phyloP scores from a whole-genome alignment of 345 rosid species.

The Gossypium raimondii region DNA sequence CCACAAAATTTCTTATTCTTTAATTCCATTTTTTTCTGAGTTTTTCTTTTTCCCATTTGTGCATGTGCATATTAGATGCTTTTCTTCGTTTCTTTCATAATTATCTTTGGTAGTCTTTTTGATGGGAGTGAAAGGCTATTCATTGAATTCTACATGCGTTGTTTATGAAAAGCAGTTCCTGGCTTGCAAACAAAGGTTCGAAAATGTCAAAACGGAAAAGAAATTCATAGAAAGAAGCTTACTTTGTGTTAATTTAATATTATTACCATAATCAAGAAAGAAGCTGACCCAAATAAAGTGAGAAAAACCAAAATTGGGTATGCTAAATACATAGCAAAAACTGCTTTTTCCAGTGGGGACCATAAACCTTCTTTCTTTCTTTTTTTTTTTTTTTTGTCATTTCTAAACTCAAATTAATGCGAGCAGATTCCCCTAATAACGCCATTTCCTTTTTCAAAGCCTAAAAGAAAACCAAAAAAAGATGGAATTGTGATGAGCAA shows the following conservation, averaged over 20 bases:
- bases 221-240: neutral
- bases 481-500: neutral
- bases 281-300: neutral
- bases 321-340: neutral
- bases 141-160: neutral
- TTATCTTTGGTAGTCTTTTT: neutral
- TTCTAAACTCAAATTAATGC: neutral
- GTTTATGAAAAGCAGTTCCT: constrained; percentile 21
- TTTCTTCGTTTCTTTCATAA: neutral
- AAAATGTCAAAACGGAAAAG: constrained; percentile 12
- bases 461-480: no score
- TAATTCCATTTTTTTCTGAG: neutral
- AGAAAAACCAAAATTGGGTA: neutral
- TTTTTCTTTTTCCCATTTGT: neutral
- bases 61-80: neutral
- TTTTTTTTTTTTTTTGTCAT: neutral
- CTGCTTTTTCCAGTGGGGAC: constrained; percentile 4
- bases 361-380: neutral
- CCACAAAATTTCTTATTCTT: neutral
- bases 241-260: neutral
- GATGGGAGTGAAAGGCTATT: neutral
- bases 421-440: neutral
- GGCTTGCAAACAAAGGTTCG: neutral
- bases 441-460: no score
- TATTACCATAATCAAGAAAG: neutral